Evolutionary conservation across 1,139 yeast species (phyloP), one percentile per base, ranked within the genome.

Genomic region (Komagataea norvegica): DNA sequence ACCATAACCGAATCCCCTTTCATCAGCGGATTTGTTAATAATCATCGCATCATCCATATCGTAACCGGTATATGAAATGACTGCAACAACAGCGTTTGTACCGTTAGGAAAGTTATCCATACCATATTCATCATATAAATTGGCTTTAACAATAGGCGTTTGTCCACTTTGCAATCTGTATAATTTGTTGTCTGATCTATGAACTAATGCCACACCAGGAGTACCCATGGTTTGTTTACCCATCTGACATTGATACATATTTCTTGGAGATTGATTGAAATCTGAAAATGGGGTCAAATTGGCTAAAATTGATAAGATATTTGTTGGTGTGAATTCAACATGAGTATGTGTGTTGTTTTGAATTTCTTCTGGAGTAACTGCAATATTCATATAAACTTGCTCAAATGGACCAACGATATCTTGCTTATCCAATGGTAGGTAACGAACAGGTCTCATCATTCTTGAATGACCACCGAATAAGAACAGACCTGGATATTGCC

Each of bases 191-290:
- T 91, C 99, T 1, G 96, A 84, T 64, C 99, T 77, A 61, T 89
- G 95, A 33, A 71, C 77, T 42, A 91, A 69, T 0, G 95, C 96
- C 42, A 91, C 95, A 67, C 97, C 97, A 8, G 98, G 98, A 5
- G 98, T 91, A 66, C 99, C 99, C 98, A 91, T 91, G 18, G 99
- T 91, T 71, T 91, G 99, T 68, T 91, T 91, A 77, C 97, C 98
- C 99, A 91, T 91, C 74, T 93, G 98, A 70, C 99, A 91, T 68
- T 91, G 99, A 62, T 91, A 91, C 98, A 93, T 91, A 62, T 91
- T 91, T 79, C 99, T 84, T 56, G 99, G 99, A 25, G 97, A 88
- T 70, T 91, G 99, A 64, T 91, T 91, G 69, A 91, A 93, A 64
- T 91, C 98, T 1, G 97, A 89, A 61, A 87, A 91, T 49, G 98